Base-by-base conservation (phyloP, 2,329 filamentous ascomycete genomes). In the Rhexocercosporidium sp. region DNA sequence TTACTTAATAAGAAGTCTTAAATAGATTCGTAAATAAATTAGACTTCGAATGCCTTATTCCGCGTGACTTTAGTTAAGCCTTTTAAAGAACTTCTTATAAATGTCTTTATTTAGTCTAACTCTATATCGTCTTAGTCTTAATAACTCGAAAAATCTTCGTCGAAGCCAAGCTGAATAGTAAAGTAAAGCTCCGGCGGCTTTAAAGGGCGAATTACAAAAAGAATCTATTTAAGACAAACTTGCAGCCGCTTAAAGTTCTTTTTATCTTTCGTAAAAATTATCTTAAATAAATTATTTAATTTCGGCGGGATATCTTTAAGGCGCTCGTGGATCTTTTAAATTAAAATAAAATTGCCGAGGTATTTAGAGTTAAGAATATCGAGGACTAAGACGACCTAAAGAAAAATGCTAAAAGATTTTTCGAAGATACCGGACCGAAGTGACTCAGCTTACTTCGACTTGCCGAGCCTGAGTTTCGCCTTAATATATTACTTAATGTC, bases 191-290 rank as follows among this genome's bases (percentile, higher is more conserved):
- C 71, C 18, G 67, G 64, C 20, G 63, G 71, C 27, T 72, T 71
- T 20, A 72, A 53, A 59, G 70, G 69, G 54, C 68, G 67, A 61
- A 89, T n/a, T n/a, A n/a, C n/a, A n/a, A n/a, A n/a, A n/a, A n/a
- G n/a, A n/a, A n/a, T n/a, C n/a, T n/a, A n/a, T 20, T 84, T 80
- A 0, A 90, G 67, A 37, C 82, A 86, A 0, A 85, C 69, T 0
- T 80, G 63, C 0, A 88, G 69, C 0, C 79, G 75, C 0, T 82
- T 75, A 54, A 76, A 75, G 5, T 85, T 78, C 0, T 77, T 41
- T 0, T 64, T n/a, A 61, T 90, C 85, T 18, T 84, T 79, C 74
- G 29, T 59, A 69, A 74, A 47, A 14, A 72, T 72, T 51, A 69
- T 66, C 20, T 67, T 54, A 54, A 72, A 67, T 44, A 72, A 61